Evolutionary conservation across 1,284 basidiomycete genomes (phyloP).

Genomic region (Somion occarium): DNA sequence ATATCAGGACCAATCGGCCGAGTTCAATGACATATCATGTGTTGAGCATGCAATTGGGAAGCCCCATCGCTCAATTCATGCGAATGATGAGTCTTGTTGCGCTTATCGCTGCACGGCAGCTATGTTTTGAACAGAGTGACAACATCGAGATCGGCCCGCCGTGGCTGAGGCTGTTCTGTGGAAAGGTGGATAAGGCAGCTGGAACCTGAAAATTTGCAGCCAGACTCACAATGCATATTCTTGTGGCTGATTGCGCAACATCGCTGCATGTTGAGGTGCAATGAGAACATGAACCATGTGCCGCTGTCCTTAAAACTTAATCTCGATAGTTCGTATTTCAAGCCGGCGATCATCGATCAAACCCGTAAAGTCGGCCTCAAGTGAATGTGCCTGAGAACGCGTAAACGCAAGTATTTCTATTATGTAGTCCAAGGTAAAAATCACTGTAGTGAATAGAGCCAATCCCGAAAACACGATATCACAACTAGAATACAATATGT

Average conservation of each 20-base stretch:
- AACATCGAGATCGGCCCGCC: too few species aligned
- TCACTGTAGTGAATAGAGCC: neutral
- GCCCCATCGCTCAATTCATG: slow-evolving; percentile 53
- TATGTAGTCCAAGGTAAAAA: neutral
- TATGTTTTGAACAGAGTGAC: too few species aligned
- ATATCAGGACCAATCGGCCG: neutral
- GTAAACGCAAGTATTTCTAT: too few species aligned
- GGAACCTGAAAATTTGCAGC: too few species aligned
- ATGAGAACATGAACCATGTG: slow-evolving; percentile 6
- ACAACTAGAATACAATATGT: slow-evolving; percentile 3
- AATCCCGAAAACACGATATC: slow-evolving; percentile 1
- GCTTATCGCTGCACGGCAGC: too few species aligned
- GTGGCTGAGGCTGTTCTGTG: too few species aligned
- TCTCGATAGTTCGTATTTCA: too few species aligned
- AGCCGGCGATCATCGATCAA: too few species aligned
- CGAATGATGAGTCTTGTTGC: slow-evolving; percentile 30
- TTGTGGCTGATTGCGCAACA: slow-evolving; percentile 6
- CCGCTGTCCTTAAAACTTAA: neutral
- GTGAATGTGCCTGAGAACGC: too few species aligned
- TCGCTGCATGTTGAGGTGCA: neutral
- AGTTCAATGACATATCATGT: neutral
- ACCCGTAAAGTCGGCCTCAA: too few species aligned
- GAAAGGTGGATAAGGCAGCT: too few species aligned
- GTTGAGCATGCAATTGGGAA: neutral
- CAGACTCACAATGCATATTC: too few species aligned